phyloP scores from a whole-genome alignment of 108 stramenopile genomes.

The Cylindrotheca closterium region DNA sequence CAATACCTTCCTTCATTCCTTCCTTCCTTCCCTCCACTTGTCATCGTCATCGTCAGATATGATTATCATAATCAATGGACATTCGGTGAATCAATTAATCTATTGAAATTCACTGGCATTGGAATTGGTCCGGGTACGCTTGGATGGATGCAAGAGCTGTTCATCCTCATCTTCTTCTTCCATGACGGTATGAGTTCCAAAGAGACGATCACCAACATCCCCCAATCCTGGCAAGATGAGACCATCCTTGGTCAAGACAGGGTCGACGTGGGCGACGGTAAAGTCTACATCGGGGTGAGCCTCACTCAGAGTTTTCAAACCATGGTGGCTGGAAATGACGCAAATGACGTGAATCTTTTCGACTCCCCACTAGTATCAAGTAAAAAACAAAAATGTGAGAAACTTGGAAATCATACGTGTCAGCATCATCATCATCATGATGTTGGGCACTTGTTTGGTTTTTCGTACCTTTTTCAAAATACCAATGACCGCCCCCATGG shows the following conservation, averaged over 20 bases:
- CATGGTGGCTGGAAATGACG: slow-evolving; percentile 80
- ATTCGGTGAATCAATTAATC: no score
- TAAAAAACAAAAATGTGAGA: neutral
- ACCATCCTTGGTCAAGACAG: slow-evolving; percentile 71
- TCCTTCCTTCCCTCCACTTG: no score
- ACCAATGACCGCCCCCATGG: slow-evolving; percentile 82
- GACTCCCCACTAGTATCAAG: slow-evolving; percentile 75
- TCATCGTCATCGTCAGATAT: no score
- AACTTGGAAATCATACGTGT: neutral
- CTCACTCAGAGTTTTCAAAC: slow-evolving; percentile 61
- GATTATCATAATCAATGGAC: no score
- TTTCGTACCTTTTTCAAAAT: slow-evolving; percentile 92
- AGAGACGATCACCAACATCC: slow-evolving; percentile 94
- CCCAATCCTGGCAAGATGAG: slow-evolving; percentile 93
- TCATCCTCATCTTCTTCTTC: slow-evolving; percentile 62
- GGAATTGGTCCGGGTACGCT: slow-evolving; percentile 9
- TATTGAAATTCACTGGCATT: no score
- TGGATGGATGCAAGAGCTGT: slow-evolving; percentile 16
- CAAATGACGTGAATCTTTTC: slow-evolving; percentile 81
- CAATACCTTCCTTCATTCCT: no score
- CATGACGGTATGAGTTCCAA: slow-evolving; percentile 49
- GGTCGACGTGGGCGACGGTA: slow-evolving; percentile 87
- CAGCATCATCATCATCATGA: neutral
- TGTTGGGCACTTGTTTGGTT: neutral
- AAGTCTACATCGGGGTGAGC: slow-evolving; percentile 87